Evolutionary conservation across 108 stramenopile genomes (phyloP), one percentile per base, ranked within the genome.

Genomic region (Cylindrotheca fusiformis): DNA sequence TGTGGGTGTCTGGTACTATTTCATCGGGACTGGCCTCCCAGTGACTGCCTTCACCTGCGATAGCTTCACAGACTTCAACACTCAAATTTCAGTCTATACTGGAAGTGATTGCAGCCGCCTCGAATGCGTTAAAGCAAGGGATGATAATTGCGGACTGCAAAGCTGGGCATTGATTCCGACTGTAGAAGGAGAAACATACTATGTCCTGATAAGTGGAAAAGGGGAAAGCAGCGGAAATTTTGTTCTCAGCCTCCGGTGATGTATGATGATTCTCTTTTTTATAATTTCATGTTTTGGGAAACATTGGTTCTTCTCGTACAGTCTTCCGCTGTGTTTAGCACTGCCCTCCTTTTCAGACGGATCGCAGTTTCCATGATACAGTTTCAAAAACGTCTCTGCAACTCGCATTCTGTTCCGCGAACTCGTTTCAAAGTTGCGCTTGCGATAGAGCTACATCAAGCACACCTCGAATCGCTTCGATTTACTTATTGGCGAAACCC

Each of bases 1-100:
- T 21, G 22, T 48, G 45, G 71, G 71, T 23, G 63, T 72, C 0
- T 72, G 71, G 71, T 72, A 72, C 51, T 28, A 62, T 17, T 60
- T 73, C 22, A 23, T 33, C 14, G 72, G 72, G 2, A 60, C 58
- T 30, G 72, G 72, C 45, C 36, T 24, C 2, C 5, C 25, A 4
- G 26, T 64, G 18, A 57, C 63, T 4, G 32, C 63, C 32, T 62
- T 33, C 5, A 72, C 71, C 21, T 72, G 71, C 31, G 52, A 50
- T 8, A 48, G 58, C 32, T 14, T 24, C 32, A 72, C 71, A 14
- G 57, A 58, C 26, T 72, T 72, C 26, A 29, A 30, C 21, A 72
- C 63, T 19, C 55, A 58, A 10, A 44, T 74, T 26, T 19, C 48
- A 22, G 48, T 74, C 18, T 74, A 48, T 50, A 27, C 20, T 55